These are phyloP conservation scores for Zasmidium cellare DNA, from an alignment of 2,329 filamentous ascomycete genomes.

Conservation along the genomic window DNA sequence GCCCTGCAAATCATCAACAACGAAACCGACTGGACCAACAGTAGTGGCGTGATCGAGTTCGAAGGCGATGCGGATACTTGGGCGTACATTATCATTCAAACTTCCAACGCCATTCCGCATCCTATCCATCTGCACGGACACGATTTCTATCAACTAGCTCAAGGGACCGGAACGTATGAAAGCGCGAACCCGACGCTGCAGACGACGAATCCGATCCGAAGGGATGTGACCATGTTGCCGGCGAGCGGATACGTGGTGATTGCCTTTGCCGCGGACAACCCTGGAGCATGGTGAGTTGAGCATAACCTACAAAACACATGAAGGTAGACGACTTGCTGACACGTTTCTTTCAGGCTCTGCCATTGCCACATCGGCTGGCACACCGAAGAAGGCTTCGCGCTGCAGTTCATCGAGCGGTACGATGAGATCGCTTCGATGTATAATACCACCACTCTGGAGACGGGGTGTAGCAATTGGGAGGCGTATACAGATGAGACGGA, in stretches of 20 bases:
- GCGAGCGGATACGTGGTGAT: conserved; percentile 35
- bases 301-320: too few species aligned
- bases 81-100: conserved; percentile 46
- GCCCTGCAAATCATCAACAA: conserved; percentile 36
- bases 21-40: conserved; percentile 32
- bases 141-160: conserved; percentile 45
- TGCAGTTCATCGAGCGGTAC: conserved; percentile 30
- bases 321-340: too few species aligned
- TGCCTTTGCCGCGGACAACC: conserved; percentile 36
- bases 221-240: conserved; percentile 36
- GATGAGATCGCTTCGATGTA: conserved; percentile 18
- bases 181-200: conserved; percentile 30
- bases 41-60: conserved; percentile 35
- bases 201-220: conserved; percentile 32
- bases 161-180: conserved; percentile 40
- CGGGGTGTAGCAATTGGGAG: conserved; percentile 9
- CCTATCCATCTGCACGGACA: conserved; percentile 49
- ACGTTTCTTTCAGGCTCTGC: neutral
- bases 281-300: conserved; percentile 33
- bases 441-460: conserved; percentile 9
- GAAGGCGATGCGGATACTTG: conserved; percentile 10
- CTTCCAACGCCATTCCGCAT: conserved; percentile 33
- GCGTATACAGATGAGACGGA: neutral
- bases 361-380: conserved; percentile 35
- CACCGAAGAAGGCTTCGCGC: conserved; percentile 30